Evolutionary conservation across 352 stramenopile genomes (phyloP), one percentile per base, ranked within the genome.

Genomic region (Globisporangium rhizosaccharum): DNA sequence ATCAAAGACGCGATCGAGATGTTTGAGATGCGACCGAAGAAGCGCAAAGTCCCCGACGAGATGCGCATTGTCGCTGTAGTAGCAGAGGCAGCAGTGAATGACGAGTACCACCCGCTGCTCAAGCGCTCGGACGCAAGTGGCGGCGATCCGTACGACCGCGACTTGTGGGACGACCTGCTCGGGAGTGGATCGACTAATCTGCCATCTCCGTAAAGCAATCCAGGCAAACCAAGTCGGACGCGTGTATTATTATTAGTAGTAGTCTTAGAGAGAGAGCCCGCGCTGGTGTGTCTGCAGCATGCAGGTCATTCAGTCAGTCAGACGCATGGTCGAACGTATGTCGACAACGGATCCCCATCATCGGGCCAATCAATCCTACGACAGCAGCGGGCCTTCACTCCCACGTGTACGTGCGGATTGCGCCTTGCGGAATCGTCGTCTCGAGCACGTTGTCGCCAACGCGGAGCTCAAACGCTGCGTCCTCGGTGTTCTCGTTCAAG

Each of bases 401-500:
- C 85, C 85, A 94, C 15, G 64, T 74, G 57, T 82, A 92, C 48
- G 85, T 94, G 11, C 76, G 80, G 57, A 94, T 94, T 26, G 74
- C 81, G 33, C 76, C 69, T 18, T 59, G 55, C 15, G 80, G 80
- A 25, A 94, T 65, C 9, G 68, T 78, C 28, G 79, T 85, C 36
- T 78, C 61, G 33, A 91, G 53, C n/a, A 66, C 65, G 23, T 65
- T 51, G 30, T 65, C 77, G 17, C 67, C 73, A 51, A 77, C 70
- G 25, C 80, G 68, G 41, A 94, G 56, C 53, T 85, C 72, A 33
- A 94, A 91, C 36, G 73, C 54, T 0, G 76, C 80, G 20, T 80
- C 71, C 56, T 91, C 82, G 26, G 81, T 87, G 71, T 94, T 92
- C 54, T 92, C 82, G 61, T 94, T 94, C 59, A 94, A 67, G 36